Conservation (phyloP, 768 basidiomycete genomes). For the Boletus huronensis region DNA sequence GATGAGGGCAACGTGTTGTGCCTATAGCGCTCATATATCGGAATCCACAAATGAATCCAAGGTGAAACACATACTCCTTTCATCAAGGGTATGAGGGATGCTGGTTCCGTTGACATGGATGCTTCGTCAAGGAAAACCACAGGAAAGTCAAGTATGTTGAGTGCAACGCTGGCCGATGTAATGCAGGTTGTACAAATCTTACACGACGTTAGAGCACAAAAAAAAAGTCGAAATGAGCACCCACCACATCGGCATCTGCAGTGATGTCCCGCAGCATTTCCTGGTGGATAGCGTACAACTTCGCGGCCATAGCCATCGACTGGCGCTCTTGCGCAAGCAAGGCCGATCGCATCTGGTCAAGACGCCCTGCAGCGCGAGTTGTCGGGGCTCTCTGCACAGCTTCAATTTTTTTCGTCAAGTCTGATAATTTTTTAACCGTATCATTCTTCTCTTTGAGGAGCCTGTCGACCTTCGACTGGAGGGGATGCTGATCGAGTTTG, state of each 20-base stretch:
- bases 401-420: slow-evolving; percentile 27
- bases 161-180: slow-evolving; percentile 60
- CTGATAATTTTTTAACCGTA: slow-evolving; percentile 22
- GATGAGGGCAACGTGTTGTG: slow-evolving; percentile 79
- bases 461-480: slow-evolving; percentile 42
- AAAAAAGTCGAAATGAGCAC: slow-evolving; percentile 26
- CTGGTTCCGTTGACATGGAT: slow-evolving; percentile 94
- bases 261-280: slow-evolving; percentile 64
- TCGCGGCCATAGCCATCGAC: slow-evolving; percentile 35
- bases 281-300: slow-evolving; percentile 53
- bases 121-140: slow-evolving; percentile 94
- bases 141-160: slow-evolving; percentile 82
- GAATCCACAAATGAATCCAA: slow-evolving; percentile 2
- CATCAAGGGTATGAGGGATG: slow-evolving; percentile 88
- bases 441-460: slow-evolving; percentile 39
- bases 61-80: slow-evolving; percentile 70
- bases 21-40: slow-evolving; percentile 42
- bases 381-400: slow-evolving; percentile 16
- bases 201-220: slow-evolving; percentile 8
- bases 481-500: slow-evolving; percentile 59
- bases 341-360: slow-evolving; percentile 30
- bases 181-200: slow-evolving; percentile 89
- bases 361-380: slow-evolving; percentile 14
- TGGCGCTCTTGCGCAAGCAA: slow-evolving; percentile 30
- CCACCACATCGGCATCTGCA: slow-evolving; percentile 67